Evolutionary conservation across 2,329 filamentous ascomycete genomes (phyloP).

Genomic region (Claviceps paspali): DNA sequence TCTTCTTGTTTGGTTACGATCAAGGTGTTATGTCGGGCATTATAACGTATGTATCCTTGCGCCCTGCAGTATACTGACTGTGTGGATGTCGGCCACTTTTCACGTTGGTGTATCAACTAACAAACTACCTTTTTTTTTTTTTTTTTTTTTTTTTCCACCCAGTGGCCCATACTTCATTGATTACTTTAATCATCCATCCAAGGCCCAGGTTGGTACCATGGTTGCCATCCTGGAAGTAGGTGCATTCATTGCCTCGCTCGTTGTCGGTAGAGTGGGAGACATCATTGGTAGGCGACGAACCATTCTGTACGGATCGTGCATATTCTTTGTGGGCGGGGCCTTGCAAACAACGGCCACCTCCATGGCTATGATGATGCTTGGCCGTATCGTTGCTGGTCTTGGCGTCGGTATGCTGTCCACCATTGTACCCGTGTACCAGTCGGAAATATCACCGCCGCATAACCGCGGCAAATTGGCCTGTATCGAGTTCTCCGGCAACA

Average conservation of each 20-base stretch:
- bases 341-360: conserved; percentile 68
- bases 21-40: conserved; percentile 76
- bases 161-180: conserved; percentile 80
- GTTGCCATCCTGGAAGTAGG: conserved; percentile 93
- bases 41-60: too few species aligned
- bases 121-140: too few species aligned
- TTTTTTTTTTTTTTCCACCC: too few species aligned
- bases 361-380: conserved; percentile 80
- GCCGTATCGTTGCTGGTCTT: conserved; percentile 70
- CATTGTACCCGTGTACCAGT: conserved; percentile 87
- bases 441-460: conserved; percentile 89
- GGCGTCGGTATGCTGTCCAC: conserved; percentile 81
- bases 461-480: conserved; percentile 91
- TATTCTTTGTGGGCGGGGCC: conserved; percentile 74
- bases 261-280: conserved; percentile 80
- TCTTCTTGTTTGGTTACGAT: conserved; percentile 82
- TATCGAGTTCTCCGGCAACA: conserved; percentile 96
- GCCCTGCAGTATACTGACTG: too few species aligned
- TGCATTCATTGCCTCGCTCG: conserved; percentile 75
- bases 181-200: conserved; percentile 81
- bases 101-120: background rate
- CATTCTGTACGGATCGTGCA: conserved; percentile 82
- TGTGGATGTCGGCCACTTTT: background rate
- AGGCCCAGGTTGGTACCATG: conserved; percentile 86
- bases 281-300: conserved; percentile 78